A percentile compares a stretch with the other conserved stretches of the same genome.
These are phyloP conservation scores for Graphilbum sp. DNA, from an alignment of 2,329 filamentous ascomycete species.

Conservation along the genomic window DNA sequence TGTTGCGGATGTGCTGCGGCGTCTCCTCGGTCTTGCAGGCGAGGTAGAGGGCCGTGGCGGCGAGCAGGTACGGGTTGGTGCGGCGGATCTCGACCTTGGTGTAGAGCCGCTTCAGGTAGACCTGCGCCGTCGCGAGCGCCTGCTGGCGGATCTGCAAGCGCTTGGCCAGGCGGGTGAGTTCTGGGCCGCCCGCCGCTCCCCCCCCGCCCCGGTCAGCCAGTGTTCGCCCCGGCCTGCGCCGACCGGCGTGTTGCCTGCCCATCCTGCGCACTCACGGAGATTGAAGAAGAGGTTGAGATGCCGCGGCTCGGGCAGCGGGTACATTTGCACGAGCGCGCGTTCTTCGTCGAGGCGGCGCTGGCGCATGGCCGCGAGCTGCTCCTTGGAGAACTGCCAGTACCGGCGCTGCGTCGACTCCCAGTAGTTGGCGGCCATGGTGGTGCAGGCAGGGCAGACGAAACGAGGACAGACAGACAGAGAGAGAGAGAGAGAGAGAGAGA, in stretches of 20 bases:
- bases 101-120: constrained; percentile 92
- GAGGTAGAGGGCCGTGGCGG: constrained; percentile 86
- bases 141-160: constrained; percentile 78
- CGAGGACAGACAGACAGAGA: too few species aligned
- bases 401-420: constrained; percentile 88
- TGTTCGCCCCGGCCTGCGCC: too few species aligned
- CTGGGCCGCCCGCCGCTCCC: too few species aligned
- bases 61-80: constrained; percentile 83
- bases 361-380: constrained; percentile 60
- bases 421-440: constrained; percentile 77
- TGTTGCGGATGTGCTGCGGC: constrained; percentile 85
- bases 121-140: constrained; percentile 80
- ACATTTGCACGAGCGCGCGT: constrained; percentile 56
- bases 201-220: too few species aligned
- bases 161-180: constrained; percentile 69
- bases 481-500: too few species aligned
- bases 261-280: constrained; percentile 57
- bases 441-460: not conserved
- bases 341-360: constrained; percentile 65
- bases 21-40: constrained; percentile 98
- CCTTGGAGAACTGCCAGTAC: constrained; percentile 79
- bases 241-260: too few species aligned
- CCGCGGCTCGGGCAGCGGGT: constrained; percentile 64
- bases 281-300: constrained; percentile 86
- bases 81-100: constrained; percentile 76